Conservation (phyloP, 805 yeast species). For the Jamesozyma rosinii region DNA sequence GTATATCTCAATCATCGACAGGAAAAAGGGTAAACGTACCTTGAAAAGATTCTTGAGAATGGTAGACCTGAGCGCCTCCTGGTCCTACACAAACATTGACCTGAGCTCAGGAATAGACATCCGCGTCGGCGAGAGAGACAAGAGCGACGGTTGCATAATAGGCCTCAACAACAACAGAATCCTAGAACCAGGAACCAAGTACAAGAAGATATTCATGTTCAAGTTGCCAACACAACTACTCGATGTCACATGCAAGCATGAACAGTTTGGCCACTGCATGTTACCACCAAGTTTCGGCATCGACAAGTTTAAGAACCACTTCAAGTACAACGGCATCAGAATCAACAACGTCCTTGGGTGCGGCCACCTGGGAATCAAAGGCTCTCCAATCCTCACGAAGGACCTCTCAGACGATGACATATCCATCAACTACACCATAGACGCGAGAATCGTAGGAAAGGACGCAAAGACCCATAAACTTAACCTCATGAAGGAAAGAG, state of each 20-base stretch:
- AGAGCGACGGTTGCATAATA: slow-evolving; percentile 37
- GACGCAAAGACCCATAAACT: slow-evolving; percentile 25
- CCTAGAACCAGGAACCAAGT: slow-evolving; percentile 40
- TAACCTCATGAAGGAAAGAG: slow-evolving; percentile 30
- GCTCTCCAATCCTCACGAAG: slow-evolving; percentile 45
- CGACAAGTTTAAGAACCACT: slow-evolving; percentile 25
- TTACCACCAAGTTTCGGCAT: slow-evolving; percentile 37
- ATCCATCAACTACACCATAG: slow-evolving; percentile 46
- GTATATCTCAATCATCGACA: slow-evolving; percentile 27
- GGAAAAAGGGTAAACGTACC: slow-evolving; percentile 28
- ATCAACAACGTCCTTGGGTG: slow-evolving; percentile 34
- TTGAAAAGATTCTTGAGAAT: slow-evolving; percentile 45
- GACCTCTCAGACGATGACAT: slow-evolving; percentile 41
- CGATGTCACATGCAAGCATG: slow-evolving; percentile 45
- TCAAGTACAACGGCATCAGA: slow-evolving; percentile 27
- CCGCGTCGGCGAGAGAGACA: slow-evolving; percentile 37
- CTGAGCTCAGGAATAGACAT: slow-evolving; percentile 46
- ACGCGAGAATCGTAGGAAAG: slow-evolving; percentile 47
- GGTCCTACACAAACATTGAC: slow-evolving; percentile 43
- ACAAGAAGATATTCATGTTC: slow-evolving; percentile 52
- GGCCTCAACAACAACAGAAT: slow-evolving; percentile 45
- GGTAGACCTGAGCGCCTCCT: slow-evolving; percentile 50
- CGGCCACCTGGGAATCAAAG: slow-evolving; percentile 43
- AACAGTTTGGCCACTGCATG: slow-evolving; percentile 32
- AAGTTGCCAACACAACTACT: slow-evolving; percentile 46